These are phyloP conservation scores for Ophiosphaerella korrae DNA, from an alignment of 2,329 filamentous ascomycete genomes.

Conservation along the genomic window DNA sequence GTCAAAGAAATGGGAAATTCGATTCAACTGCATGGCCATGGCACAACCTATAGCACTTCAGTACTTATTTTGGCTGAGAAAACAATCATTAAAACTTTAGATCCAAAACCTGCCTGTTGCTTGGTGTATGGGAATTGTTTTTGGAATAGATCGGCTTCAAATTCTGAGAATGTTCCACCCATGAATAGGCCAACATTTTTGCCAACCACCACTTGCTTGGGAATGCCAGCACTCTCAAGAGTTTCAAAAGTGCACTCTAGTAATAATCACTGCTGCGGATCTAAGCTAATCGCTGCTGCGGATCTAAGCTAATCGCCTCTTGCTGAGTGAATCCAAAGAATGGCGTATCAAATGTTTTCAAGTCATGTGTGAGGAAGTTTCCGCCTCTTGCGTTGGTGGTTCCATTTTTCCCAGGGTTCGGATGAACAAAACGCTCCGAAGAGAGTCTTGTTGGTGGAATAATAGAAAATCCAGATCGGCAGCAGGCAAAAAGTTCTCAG, in stretches of 20 bases:
- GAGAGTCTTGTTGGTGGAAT: constrained; percentile 48
- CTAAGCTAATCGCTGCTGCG: constrained; percentile 36
- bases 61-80: neutral
- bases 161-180: constrained; percentile 30
- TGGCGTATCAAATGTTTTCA: constrained; percentile 32
- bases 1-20: constrained; percentile 40
- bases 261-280: constrained; percentile 42
- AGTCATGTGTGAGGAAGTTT: constrained; percentile 28
- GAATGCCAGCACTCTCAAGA: constrained; percentile 47
- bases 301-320: constrained; percentile 38
- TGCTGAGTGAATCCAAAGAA: constrained; percentile 37
- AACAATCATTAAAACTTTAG: neutral
- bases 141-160: constrained; percentile 26
- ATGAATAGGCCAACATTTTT: constrained; percentile 35
- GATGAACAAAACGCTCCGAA: constrained; percentile 46
- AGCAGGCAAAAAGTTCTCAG: constrained; percentile 31
- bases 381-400: constrained; percentile 42
- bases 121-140: constrained; percentile 35
- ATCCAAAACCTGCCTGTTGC: constrained; percentile 21
- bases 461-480: constrained; percentile 36
- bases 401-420: constrained; percentile 37
- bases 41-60: constrained; percentile 7
- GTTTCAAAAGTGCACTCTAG: constrained; percentile 46
- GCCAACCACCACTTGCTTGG: constrained; percentile 33
- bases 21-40: constrained; percentile 37